Base-by-base conservation (phyloP, 495 filamentous ascomycete species). In the Acidiella bohemica region DNA sequence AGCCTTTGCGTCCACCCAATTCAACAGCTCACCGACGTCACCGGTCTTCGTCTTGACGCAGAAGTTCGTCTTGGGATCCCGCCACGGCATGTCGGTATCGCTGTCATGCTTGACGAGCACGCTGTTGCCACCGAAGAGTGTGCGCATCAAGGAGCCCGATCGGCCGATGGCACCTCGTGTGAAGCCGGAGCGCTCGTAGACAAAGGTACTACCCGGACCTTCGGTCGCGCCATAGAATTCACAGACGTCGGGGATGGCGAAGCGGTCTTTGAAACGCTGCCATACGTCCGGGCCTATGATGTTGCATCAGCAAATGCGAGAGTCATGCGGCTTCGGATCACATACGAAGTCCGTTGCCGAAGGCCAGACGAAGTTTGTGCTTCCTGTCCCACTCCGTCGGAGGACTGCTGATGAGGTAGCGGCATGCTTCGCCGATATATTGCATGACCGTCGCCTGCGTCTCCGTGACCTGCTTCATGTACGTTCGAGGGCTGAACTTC, bases 171-270 rank as follows among this genome's bases (percentile, higher is more conserved):
- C 85, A 8, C 87, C 90, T 12, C 75, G 66, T 4, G 71, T 62
- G 56, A 82, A 88, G 34, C 76, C 69, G 49, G 93, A 94, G 0
- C 73, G 66, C 27, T 73, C 76, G 27, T 74, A 54, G 59, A 95
- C 94, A 73, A 76, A 93, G 0, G 72, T 65, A 3, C 67, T 85
- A 2, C 67, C 63, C 10, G 70, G 67, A 10, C 80, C 84, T 58
- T 97, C 90, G 0, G 90, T 96, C 0, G 86, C 72, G 18, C 75
- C 77, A 57, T 96, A 97, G 61, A 97, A 93, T 56, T 97, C 90
- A 34, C 67, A 76, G 41, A 97, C 75, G 0, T 72, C 75, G 8
- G 75, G 64, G 41, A 97, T 80, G 25, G 73, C 76, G 59, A 94
- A 97, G 35, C 90, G 84, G 25, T 81, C 68, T 57, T 87, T 84